Conservation (phyloP, 2,329 filamentous ascomycete species). For the Aspergillus costaricaensis region DNA sequence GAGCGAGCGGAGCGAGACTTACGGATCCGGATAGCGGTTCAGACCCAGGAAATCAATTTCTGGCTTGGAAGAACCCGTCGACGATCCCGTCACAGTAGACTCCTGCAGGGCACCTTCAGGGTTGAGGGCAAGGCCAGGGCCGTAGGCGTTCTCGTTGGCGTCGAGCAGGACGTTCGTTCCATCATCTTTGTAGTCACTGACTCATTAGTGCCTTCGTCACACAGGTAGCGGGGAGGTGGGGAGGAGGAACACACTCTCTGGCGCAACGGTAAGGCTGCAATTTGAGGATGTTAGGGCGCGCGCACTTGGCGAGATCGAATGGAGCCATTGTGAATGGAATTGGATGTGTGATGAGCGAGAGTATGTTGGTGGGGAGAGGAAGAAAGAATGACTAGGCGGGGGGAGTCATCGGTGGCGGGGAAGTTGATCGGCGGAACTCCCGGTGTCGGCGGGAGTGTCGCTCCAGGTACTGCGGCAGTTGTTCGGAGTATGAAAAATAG, state of each 20-base stretch:
- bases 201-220: slow-evolving; percentile 27
- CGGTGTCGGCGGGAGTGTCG: not conserved
- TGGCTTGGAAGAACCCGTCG: slow-evolving; percentile 49
- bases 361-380: slow-evolving; percentile 4
- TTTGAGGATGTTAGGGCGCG: slow-evolving; percentile 73
- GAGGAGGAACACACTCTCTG: slow-evolving; percentile 64
- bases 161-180: slow-evolving; percentile 94
- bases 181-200: slow-evolving; percentile 97
- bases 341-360: not conserved
- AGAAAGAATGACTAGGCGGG: not conserved
- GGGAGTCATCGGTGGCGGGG: slow-evolving; percentile 12
- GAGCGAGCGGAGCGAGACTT: slow-evolving; percentile 23
- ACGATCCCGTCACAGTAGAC: slow-evolving; percentile 41
- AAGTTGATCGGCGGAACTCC: slow-evolving; percentile 8
- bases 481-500: not conserved
- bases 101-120: slow-evolving; percentile 52
- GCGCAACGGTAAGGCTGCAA: slow-evolving; percentile 80
- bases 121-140: slow-evolving; percentile 69
- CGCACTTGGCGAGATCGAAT: slow-evolving; percentile 74
- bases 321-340: slow-evolving; percentile 44
- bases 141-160: slow-evolving; percentile 96
- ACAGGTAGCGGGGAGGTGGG: slow-evolving; percentile 10
- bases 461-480: slow-evolving; percentile 6
- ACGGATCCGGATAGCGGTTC: slow-evolving; percentile 92
- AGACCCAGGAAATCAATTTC: slow-evolving; percentile 77